Conservation (phyloP, 306 rosid species). For the Vicia faba region DNA sequence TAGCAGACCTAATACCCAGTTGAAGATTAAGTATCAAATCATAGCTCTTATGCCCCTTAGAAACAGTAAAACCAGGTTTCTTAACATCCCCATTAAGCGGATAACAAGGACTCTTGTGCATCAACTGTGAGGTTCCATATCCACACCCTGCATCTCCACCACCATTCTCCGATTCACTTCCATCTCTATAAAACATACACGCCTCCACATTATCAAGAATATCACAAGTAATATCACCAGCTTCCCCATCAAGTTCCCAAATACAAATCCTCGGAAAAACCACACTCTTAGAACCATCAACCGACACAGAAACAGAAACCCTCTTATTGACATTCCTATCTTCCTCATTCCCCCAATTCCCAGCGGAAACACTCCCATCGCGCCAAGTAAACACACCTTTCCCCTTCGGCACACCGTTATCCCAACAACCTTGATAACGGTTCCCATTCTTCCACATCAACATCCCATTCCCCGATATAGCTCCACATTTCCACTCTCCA, state of each 20-base stretch:
- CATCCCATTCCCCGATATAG: conserved; percentile 49
- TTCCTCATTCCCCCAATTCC: conserved; percentile 44
- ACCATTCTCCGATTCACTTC: conserved; percentile 32
- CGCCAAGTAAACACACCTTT: conserved; percentile 51
- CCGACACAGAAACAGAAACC: conserved; percentile 14
- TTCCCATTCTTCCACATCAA: conserved; percentile 50
- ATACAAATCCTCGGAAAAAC: conserved; percentile 54
- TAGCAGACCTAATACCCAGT: conserved; percentile 50
- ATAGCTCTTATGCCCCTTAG: conserved; percentile 55
- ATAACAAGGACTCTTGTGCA: conserved; percentile 41
- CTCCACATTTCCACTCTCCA: conserved; percentile 50
- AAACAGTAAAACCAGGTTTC: conserved; percentile 49
- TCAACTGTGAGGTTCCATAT: background rate
- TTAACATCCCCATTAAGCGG: conserved; percentile 40
- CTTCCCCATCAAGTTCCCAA: conserved; percentile 61
- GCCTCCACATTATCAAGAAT: conserved; percentile 52
- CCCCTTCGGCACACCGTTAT: conserved; percentile 53
- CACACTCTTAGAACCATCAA: conserved; percentile 46
- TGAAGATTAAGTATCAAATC: conserved; percentile 59
- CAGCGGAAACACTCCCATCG: conserved; percentile 36
- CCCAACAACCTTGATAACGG: conserved; percentile 51
- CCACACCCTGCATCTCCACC: background rate
- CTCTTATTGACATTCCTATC: conserved; percentile 15
- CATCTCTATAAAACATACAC: conserved; percentile 42
- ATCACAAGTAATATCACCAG: conserved; percentile 25